Evolutionary conservation across 768 basidiomycete species (phyloP), one percentile per base, ranked within the genome.

Genomic region (Gyrodon lividus): DNA sequence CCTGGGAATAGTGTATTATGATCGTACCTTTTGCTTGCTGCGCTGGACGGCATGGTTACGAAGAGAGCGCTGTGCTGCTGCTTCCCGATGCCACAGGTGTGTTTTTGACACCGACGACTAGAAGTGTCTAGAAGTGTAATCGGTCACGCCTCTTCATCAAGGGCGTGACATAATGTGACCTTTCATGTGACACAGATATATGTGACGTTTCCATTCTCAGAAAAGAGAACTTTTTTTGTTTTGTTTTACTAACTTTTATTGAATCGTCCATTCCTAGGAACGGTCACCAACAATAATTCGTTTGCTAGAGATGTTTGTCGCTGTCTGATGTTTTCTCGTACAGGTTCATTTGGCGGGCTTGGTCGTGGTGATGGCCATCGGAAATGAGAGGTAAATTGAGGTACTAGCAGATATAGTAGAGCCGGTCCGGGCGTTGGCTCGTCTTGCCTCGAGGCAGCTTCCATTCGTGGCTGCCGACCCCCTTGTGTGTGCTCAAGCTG

Each of bases 401-500:
- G 31, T 12, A 31, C 39, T 34, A 34, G 20, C n/a, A 45, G 30
- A 42, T 45, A 57, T 31, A 48, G 48, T n/a, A n/a, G 13, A 46
- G 19, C 56, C 56, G 56, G 54, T 6, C 54, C 43, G 52, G 48
- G 38, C 38, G 33, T n/a, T 55, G 38, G 40, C 47, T 45, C 23
- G 43, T 26, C 10, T 57, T 57, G 68, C 72, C 71, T 74, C 70
- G 67, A 71, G 70, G 70, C 70, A 60, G 64, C 72, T 79, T 79
- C 80, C 80, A 73, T 78, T 79, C 75, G 66, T 65, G 80, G 78
- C 59, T 74, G 72, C 73, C 74, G 72, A 77, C 79, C 79, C 80
- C 79, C 71, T 80, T 79, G 78, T 74, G 60, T 62, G 65, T 66
- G 60, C 65, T 66, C 68, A 66, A 73, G 67, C 66, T 69, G 70